Evolutionary conservation across 1,284 basidiomycete species (phyloP).

Genomic region (Pholiota adiposa): DNA sequence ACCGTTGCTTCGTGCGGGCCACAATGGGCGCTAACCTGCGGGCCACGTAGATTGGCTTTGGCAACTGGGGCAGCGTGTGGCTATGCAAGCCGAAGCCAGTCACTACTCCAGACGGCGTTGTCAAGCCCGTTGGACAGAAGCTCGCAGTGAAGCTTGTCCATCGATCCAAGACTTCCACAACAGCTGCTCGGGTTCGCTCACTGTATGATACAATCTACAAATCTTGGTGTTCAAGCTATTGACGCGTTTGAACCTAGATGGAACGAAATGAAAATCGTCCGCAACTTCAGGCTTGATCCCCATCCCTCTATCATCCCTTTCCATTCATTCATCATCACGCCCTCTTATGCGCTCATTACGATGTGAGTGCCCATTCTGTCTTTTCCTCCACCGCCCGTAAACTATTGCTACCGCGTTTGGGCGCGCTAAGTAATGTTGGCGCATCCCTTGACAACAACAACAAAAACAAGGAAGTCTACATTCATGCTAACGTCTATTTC

Average conservation of each 20-base stretch:
- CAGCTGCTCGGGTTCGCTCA: slow-evolving; percentile 84
- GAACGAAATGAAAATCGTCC: slow-evolving; percentile 95
- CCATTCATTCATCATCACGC: slow-evolving; percentile 91
- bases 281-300: slow-evolving; percentile 77
- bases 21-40: not conserved
- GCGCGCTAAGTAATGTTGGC: not conserved
- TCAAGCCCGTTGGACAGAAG: slow-evolving; percentile 49
- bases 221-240: not conserved
- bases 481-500: slow-evolving; percentile 17
- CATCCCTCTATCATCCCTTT: slow-evolving; percentile 92
- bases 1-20: not conserved
- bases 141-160: slow-evolving; percentile 93
- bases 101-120: slow-evolving; percentile 37
- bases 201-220: slow-evolving; percentile 51
- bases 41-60: slow-evolving; percentile 71
- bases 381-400: not conserved
- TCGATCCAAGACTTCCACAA: slow-evolving; percentile 73
- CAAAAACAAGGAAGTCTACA: not conserved
- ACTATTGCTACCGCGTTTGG: not conserved
- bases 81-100: slow-evolving; percentile 64
- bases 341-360: slow-evolving; percentile 84
- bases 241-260: slow-evolving; percentile 53
- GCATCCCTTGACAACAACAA: not conserved
- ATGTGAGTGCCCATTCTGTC: slow-evolving; percentile 60
- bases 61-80: slow-evolving; percentile 90